Base-by-base conservation (phyloP, 768 basidiomycete genomes). In the Boletus sensibilis region DNA sequence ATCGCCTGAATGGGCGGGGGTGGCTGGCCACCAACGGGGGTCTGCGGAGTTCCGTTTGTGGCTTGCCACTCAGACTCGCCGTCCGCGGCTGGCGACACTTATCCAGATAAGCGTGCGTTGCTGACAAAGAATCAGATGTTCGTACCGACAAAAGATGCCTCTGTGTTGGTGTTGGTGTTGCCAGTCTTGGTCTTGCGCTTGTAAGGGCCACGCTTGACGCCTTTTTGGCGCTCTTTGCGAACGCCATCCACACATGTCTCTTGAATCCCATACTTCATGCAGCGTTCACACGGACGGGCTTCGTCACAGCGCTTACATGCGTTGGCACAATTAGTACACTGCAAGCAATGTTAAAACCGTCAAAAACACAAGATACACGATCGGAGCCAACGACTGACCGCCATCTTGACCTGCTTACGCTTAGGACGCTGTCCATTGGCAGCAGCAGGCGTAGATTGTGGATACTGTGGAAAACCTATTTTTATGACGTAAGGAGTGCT, bases 141-240 rank as follows among this genome's bases (percentile, higher is more conserved):
- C 63, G 16, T 62, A 66, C 60, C 65, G 34, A 37, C 58, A 52
- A 60, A 69, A 51, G 74, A 55, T 3, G 57, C 14, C 12, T 68
- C 63, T 27, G 65, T 25, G 33, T 67, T 71, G n/a, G 53, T 35
- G 43, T 52, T 54, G 20, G 55, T 35, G 43, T 52, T 54, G 20
- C 54, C 9, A 13, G 54, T 41, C 63, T 79, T 78, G 55, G 64
- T 72, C 72, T 82, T 82, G 56, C 81, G 78, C 59, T 82, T 83
- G 66, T 83, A 83, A 2, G 81, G 82, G 3, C 81, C 81, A 20
- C 81, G 79, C 64, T 83, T 83, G 57, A 82, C 74, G 27, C 81
- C 81, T 47, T 81, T 82, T 64, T 85, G 84, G 54, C 86, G 77
- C 67, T 86, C 85, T 66, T 87, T 87, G 58, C 86, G 74, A 18